Base-by-base conservation (phyloP, 2,329 filamentous ascomycete species). In the Graphiopsis chlorocephala region DNA sequence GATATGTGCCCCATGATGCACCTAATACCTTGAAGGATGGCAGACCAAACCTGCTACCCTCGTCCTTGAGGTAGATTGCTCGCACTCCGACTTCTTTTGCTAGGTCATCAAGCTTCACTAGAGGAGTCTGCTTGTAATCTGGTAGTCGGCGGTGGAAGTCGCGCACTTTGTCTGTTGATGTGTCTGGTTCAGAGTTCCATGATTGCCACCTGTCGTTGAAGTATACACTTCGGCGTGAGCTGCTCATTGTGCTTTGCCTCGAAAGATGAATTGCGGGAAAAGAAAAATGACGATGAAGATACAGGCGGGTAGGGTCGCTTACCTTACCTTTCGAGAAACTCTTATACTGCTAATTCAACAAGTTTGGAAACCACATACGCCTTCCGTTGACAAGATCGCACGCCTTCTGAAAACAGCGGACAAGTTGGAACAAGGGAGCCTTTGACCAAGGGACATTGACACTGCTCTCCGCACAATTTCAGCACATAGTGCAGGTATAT, bases 1-100 rank as follows among this genome's bases (percentile, higher is more conserved):
- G 82, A 68, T 85, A 88, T 2, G 84, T 82, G 0, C 84, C 89
- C 89, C 89, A 93, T 0, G 88, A 90, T 1, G 90, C 90, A 25
- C 90, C 90, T 0, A 93, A 83, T 52, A 92, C 90, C 75, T 93
- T 93, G 80, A 92, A 93, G 0, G 90, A 84, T 0, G 89, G 88
- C 1, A 92, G 80, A 0, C 87, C 86, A 33, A 91, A 84, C 3
- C 90, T 83, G 64, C 77, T 79, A 33, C 84, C 86, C 74, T 93
- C 90, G 69, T 92, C 85, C 72, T 93, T 93, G 66, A 92, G 72
- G 26, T 87, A 80, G 1, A 92, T 79, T 2, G 80, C 77, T 1
- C 77, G 76, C 10, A 90, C 77, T 0, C 83, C 83, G 0, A 91
- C 73, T 14, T 87, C 80, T 3, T 78, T 70, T 0, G 89, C 87